Percentiles rank a stretch among this genome's conserved stretches.
These are phyloP conservation scores for Auriculariales sp. DNA, from an alignment of 768 basidiomycete genomes.

Conservation along the genomic window DNA sequence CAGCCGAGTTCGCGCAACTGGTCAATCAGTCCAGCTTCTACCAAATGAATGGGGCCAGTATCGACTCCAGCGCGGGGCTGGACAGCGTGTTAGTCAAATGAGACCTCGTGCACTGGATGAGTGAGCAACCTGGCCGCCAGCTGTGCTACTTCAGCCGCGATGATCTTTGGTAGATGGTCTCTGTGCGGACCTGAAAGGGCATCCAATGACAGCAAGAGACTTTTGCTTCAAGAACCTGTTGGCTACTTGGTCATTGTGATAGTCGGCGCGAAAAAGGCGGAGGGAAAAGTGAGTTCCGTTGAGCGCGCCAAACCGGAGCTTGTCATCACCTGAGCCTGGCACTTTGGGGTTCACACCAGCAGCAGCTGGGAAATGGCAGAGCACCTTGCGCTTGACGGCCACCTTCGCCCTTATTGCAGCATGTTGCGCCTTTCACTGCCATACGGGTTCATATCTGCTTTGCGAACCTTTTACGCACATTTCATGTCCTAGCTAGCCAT, in stretches of 20 bases:
- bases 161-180: neutral
- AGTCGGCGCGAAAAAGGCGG: too few relatives aligned
- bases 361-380: too few relatives aligned
- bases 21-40: slow-evolving; percentile 68
- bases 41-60: slow-evolving; percentile 75
- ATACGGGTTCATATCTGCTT: too few relatives aligned
- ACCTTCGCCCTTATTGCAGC: too few relatives aligned
- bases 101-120: neutral
- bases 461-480: too few relatives aligned
- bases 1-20: slow-evolving; percentile 74
- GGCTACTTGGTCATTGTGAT: neutral
- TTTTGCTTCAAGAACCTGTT: neutral
- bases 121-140: slow-evolving; percentile 15
- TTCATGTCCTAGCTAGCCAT: too few relatives aligned
- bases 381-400: too few relatives aligned
- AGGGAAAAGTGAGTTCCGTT: too few relatives aligned
- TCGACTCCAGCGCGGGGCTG: slow-evolving; percentile 74
- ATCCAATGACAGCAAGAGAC: slow-evolving; percentile 46
- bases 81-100: slow-evolving; percentile 1
- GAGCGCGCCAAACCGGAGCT: too few relatives aligned
- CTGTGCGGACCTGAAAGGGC: slow-evolving; percentile 75
- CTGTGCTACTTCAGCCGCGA: neutral
- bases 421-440: too few relatives aligned
- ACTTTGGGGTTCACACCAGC: too few relatives aligned
- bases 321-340: too few relatives aligned